Percentiles rank a stretch among this genome's conserved stretches.
phyloP scores from a whole-genome alignment of 2,329 filamentous ascomycete species.

The Ustulina deusta region DNA sequence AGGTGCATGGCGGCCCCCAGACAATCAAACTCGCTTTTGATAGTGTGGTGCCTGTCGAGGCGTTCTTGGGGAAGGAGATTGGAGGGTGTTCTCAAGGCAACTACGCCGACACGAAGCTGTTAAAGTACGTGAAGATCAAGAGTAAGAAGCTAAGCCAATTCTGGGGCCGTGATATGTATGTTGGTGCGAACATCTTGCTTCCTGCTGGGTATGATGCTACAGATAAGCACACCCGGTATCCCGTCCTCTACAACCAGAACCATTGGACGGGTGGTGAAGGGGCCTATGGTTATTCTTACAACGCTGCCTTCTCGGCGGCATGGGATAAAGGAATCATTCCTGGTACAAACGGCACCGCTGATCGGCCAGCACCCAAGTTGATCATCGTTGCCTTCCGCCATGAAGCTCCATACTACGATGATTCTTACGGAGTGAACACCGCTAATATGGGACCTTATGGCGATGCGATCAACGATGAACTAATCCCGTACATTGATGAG shows the following conservation, averaged over 20 bases:
- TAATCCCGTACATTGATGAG: conserved; percentile 42
- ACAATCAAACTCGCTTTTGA: conserved; percentile 41
- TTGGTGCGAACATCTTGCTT: conserved; percentile 42
- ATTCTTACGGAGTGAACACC: conserved; percentile 44
- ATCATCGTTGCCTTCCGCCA: conserved; percentile 44
- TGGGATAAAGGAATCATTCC: conserved; percentile 41
- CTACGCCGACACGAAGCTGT: conserved; percentile 38
- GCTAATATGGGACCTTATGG: conserved; percentile 44
- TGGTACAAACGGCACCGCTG: conserved; percentile 23
- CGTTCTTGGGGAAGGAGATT: conserved; percentile 37
- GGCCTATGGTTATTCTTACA: conserved; percentile 34
- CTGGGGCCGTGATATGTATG: conserved; percentile 46
- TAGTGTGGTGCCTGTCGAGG: conserved; percentile 31
- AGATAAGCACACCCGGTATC: conserved; percentile 40
- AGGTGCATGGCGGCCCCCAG: conserved; percentile 33
- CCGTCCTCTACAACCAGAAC: conserved; percentile 42
- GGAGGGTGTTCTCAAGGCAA: conserved; percentile 43
- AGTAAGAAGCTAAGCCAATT: conserved; percentile 40
- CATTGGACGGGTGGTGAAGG: conserved; percentile 40
- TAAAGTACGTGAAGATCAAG: conserved; percentile 44
- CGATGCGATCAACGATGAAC: conserved; percentile 44
- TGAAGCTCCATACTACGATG: conserved; percentile 43
- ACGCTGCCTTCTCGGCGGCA: conserved; percentile 30
- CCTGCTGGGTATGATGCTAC: conserved; percentile 40
- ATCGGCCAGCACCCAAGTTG: conserved; percentile 39